Evolutionary conservation across 352 stramenopile species (phyloP), one percentile per base, ranked within the genome.

Genomic region (Globisporangium paroecandrum): DNA sequence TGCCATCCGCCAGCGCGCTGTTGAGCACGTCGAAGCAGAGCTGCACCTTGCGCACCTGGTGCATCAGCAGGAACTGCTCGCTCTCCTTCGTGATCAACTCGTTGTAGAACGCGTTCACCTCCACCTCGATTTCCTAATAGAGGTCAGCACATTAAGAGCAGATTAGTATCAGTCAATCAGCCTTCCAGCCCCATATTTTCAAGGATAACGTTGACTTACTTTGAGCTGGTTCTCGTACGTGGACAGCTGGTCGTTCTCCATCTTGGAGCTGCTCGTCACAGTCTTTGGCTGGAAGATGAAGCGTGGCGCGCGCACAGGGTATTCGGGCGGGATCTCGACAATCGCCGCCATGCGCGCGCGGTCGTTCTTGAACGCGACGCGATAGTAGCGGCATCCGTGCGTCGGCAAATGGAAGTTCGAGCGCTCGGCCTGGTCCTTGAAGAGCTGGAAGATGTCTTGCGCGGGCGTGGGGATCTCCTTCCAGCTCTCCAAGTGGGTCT

Each of bases 31-130:
- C 85, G 13, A 90, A 74, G 69, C 85, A 93, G 22, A 83, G 51
- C 64, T 90, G 75, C 32, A 92, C 74, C 68, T 89, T 91, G 47
- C 79, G 81, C 7, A 94, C 70, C 55, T 94, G 86, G 66, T 94
- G 86, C 25, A 88, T 75, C 20, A 94, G 72, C 61, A 94, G 58
- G 46, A 78, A 92, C 24, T 66, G 62, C 12, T 81, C 73, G 7
- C 66, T 83, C 22, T 72, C 74, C 3, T 73, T 71, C 2, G 81
- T 71, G 10, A 79, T 66, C 32, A 91, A 75, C 61, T 94, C 86
- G 12, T 85, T 64, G 58, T 89, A 91, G 69, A 80, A 83, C 34
- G 79, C 81, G 65, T 92, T 91, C 55, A 94, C 81, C 51, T 94
- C 86, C n/a, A 89, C 65, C 62, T 91, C 86, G 8, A 94, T 77